phyloP scores from a whole-genome alignment of 176 grass and related monocot species.

The Poa pratensis region DNA sequence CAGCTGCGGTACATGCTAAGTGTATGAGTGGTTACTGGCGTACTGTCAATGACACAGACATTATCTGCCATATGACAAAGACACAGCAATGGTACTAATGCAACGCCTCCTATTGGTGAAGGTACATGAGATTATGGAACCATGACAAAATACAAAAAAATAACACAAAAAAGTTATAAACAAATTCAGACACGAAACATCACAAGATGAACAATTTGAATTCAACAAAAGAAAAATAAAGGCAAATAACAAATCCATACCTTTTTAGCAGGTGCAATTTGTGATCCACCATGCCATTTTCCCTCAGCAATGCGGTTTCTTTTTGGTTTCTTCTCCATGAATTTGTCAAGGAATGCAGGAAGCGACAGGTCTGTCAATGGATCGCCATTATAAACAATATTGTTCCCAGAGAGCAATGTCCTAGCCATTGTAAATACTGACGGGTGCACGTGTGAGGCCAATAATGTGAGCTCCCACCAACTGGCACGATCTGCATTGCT shows the following conservation, averaged over 20 bases:
- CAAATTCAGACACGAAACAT: slow-evolving; percentile 5
- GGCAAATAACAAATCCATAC: slow-evolving; percentile 39
- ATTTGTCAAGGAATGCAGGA: slow-evolving; percentile 87
- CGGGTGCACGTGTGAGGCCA: slow-evolving; percentile 89
- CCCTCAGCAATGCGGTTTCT: slow-evolving; percentile 69
- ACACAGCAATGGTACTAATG: not conserved
- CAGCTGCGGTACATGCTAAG: not conserved
- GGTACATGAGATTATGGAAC: slow-evolving; percentile 19
- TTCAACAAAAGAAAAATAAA: slow-evolving; percentile 21
- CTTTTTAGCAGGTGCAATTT: slow-evolving; percentile 89
- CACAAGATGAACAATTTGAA: slow-evolving; percentile 1
- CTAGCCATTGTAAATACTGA: slow-evolving; percentile 91
- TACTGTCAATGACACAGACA: not conserved
- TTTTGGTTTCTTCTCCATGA: slow-evolving; percentile 99
- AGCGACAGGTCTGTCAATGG: slow-evolving; percentile 84
- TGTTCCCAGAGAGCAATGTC: slow-evolving; percentile 81
- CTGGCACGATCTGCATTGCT: slow-evolving; percentile 78
- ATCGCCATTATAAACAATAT: slow-evolving; percentile 93
- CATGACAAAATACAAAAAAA: slow-evolving; percentile 24
- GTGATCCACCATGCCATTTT: slow-evolving; percentile 94
- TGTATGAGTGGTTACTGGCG: not conserved
- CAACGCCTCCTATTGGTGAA: not conserved
- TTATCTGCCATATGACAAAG: not conserved
- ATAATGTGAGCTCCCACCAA: slow-evolving; percentile 86
- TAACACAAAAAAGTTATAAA: not conserved